Base-by-base conservation (phyloP, 1,284 basidiomycete genomes). In the Sanghuangporus baumii region DNA sequence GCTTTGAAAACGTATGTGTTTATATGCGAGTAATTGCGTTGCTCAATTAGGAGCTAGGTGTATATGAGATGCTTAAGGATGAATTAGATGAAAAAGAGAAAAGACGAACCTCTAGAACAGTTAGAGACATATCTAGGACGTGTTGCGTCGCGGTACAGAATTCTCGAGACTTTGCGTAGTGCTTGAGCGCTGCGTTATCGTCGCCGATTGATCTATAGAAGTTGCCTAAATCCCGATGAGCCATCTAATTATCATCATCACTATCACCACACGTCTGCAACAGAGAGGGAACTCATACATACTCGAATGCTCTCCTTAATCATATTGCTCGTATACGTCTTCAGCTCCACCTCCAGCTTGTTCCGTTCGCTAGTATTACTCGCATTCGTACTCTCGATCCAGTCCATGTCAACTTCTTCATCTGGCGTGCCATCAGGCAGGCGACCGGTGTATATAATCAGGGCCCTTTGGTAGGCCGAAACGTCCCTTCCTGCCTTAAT, bases 301-400 rank as follows among this genome's bases (percentile, higher is more conserved):
- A 93, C 91, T 67, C 94, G 80, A 69, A 94, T 93, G 78, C 92
- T 94, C 79, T 96, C 94, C 74, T 94, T 95, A 78, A 96, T 94
- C 84, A 94, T 87, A 71, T 94, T 96, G 70, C 90, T 93, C 65
- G 86, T 81, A 71, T 95, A 95, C 14, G 89, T 90, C 81, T 93
- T 94, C 71, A 96, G 78, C 73, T 96, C 94, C 9, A 92, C 87
- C 74, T 94, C 91, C 57, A 96, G 77, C 73, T 88, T 91, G 34
- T 83, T 83, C 61, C 80, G 79, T 70, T 93, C 90, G 4, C 79
- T 78, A 62, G 78, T 75, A 69, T 91, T 91, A 69, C 80, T 84
- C 61, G 79, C 75, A 55, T 76, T 77, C 18, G 78, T 82, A 63
- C 85, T 79, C 37, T 92, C 86, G 8, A 84, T 71, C 93, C 92